phyloP scores from a whole-genome alignment of 2,329 filamentous ascomycete genomes.

The Onygena corvina region DNA sequence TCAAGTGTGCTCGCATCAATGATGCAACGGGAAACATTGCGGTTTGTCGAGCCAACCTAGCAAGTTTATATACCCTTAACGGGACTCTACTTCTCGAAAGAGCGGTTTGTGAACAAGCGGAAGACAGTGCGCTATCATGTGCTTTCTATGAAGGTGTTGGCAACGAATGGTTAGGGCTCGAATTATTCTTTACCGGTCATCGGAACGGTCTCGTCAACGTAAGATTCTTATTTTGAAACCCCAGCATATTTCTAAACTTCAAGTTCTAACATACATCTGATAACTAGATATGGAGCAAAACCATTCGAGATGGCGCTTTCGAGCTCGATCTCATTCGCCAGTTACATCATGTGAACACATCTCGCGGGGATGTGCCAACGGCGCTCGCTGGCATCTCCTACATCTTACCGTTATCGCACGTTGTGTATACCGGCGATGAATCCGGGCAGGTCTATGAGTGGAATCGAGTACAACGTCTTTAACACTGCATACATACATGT shows the following conservation, averaged over 20 bases:
- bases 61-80: constrained; percentile 77
- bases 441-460: constrained; percentile 66
- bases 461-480: constrained; percentile 44
- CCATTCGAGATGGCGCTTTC: constrained; percentile 53
- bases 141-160: constrained; percentile 86
- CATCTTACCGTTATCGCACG: constrained; percentile 67
- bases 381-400: constrained; percentile 63
- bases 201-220: constrained; percentile 68
- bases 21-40: constrained; percentile 84
- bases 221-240: constrained; percentile 12
- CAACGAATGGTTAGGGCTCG: constrained; percentile 83
- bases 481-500: constrained; percentile 13
- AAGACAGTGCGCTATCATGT: constrained; percentile 68
- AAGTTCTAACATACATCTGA: too few relatives aligned
- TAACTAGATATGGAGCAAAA: constrained; percentile 49
- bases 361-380: constrained; percentile 47
- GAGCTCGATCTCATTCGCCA: constrained; percentile 65
- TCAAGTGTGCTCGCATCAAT: constrained; percentile 68
- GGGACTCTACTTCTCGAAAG: constrained; percentile 72
- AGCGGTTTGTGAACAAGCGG: constrained; percentile 57
- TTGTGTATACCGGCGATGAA: constrained; percentile 89
- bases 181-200: constrained; percentile 82
- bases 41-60: constrained; percentile 62
- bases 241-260: constrained; percentile 3
- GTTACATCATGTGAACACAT: constrained; percentile 65